A percentile compares a stretch with the other conserved stretches of the same genome.
Conservation (phyloP, 1,139 yeast genomes). For the Lizanozyma gosingica region DNA sequence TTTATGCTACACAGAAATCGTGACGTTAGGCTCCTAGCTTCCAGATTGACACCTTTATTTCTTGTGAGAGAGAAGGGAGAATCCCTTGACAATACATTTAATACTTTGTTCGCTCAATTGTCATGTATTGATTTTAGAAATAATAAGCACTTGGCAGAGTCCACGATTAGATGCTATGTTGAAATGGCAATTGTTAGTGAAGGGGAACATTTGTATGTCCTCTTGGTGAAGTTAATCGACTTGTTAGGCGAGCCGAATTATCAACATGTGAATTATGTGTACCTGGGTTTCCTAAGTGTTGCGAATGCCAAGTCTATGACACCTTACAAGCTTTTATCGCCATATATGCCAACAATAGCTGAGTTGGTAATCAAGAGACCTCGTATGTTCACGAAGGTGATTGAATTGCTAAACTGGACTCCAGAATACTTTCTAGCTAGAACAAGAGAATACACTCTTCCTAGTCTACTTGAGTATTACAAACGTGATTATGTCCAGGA, state of each 20-base stretch:
- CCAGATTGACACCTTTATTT: slow-evolving; percentile 39
- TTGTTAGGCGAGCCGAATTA: slow-evolving; percentile 52
- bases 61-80: slow-evolving; percentile 27
- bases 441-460: slow-evolving; percentile 69
- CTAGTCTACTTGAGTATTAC: slow-evolving; percentile 60
- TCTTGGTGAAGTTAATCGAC: slow-evolving; percentile 50
- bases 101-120: slow-evolving; percentile 10
- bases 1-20: slow-evolving; percentile 30
- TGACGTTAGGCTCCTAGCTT: slow-evolving; percentile 42
- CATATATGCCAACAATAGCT: slow-evolving; percentile 71
- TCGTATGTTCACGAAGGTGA: slow-evolving; percentile 47
- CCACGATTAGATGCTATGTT: slow-evolving; percentile 52
- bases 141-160: slow-evolving; percentile 45
- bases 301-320: slow-evolving; percentile 38
- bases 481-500: slow-evolving; percentile 55
- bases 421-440: slow-evolving; percentile 53
- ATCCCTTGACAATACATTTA: slow-evolving; percentile 26
- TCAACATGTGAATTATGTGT: slow-evolving; percentile 56
- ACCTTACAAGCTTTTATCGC: slow-evolving; percentile 66
- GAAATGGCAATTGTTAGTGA: slow-evolving; percentile 48
- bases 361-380: slow-evolving; percentile 56
- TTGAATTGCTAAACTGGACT: slow-evolving; percentile 58
- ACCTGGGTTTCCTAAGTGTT: slow-evolving; percentile 44
- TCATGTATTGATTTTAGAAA: slow-evolving; percentile 26
- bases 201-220: slow-evolving; percentile 56